Base-by-base conservation (phyloP, 306 rosid genomes). In the Spatholobus suberectus region DNA sequence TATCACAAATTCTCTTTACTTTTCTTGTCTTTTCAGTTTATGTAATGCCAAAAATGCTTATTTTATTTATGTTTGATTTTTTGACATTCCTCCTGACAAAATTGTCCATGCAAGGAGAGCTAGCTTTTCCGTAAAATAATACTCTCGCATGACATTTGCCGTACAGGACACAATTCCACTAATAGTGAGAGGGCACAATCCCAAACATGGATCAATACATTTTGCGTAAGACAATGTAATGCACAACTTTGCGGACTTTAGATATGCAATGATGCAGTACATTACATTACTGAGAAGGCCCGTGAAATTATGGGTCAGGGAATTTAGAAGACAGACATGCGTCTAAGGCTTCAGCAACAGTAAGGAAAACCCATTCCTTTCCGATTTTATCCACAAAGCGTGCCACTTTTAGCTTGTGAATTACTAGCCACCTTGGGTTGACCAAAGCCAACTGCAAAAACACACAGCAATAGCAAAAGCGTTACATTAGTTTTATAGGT, bases 341-440 rank as follows among this genome's bases (percentile, higher is more conserved):
- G 58, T 96, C 91, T n/a, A 96, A 86, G 0, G 98, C 99, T 86
- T 94, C 96, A 32, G 78, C 89, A 73, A 91, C 92, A 0, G 97
- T 87, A 27, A 90, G 77, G 55, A 92, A 96, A 73, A 93, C 66
- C 83, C 92, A 80, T 72, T 84, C 90, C 80, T 84, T 87, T 73
- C 97, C 98, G 5, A 96, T 86, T 82, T 87, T 94, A 20, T 92
- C 98, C 23, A 96, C 90, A 74, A 91, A 91, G 18, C 94, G 69
- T 4, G 94, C 91, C 51, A 88, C 37, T 86, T 90, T 96, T 2
- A 96, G 90, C 89, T 86, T 96, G 86, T 94, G 94, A 72, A 94
- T 90, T 62, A 96, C 97, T 65, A 83, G 76, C 98, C 92, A 88
- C 81, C 89, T 93, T 7, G 99, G 98, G 43, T 90, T 92, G 15